A percentile compares a stretch with the other conserved stretches of the same genome.
Evolutionary conservation across 805 yeast genomes (phyloP).

Genomic region (Blastobotrys robertii): DNA sequence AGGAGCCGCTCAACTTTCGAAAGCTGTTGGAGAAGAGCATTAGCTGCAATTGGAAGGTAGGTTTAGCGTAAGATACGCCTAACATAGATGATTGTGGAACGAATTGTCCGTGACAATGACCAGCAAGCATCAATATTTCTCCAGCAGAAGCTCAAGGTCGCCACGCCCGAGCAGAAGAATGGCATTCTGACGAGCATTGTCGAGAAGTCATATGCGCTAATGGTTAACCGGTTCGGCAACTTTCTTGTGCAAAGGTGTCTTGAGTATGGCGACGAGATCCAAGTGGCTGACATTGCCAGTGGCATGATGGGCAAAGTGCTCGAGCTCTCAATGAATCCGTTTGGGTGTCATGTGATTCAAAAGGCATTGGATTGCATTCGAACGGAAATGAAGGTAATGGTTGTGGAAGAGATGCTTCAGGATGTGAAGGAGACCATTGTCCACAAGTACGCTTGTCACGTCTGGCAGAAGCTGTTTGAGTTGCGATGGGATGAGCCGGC

Average conservation of each 20-base stretch:
- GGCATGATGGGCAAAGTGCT: slow-evolving; percentile 26
- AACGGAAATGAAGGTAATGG: slow-evolving; percentile 19
- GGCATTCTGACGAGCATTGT: slow-evolving; percentile 24
- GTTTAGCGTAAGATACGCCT: slow-evolving; percentile 7
- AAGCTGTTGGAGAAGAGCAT: slow-evolving; percentile 21
- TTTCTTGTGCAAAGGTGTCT: slow-evolving; percentile 33
- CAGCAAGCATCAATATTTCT: slow-evolving; percentile 34
- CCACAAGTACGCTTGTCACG: slow-evolving; percentile 34
- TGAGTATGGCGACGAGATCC: slow-evolving; percentile 26
- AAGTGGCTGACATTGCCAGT: slow-evolving; percentile 18
- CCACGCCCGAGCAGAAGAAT: slow-evolving; percentile 23
- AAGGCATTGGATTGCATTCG: slow-evolving; percentile 30
- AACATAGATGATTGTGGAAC: slow-evolving; percentile 19
- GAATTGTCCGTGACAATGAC: slow-evolving; percentile 28
- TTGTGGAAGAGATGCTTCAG: slow-evolving; percentile 31
- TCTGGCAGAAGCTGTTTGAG: slow-evolving; percentile 36
- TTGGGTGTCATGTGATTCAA: slow-evolving; percentile 36
- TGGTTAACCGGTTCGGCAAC: slow-evolving; percentile 34
- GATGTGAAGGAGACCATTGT: slow-evolving; percentile 25
- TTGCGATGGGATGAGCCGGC: slow-evolving; percentile 23
- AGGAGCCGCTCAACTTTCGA: slow-evolving; percentile 25
- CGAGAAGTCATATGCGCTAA: slow-evolving; percentile 23
- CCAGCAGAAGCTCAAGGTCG: slow-evolving; percentile 30
- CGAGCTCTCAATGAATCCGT: slow-evolving; percentile 27
- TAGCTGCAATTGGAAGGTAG: slow-evolving; percentile 23